Percentiles rank a stretch among this genome's conserved stretches.
phyloP scores from a whole-genome alignment of 2,329 filamentous ascomycete species.

The Aureobasidium sp. region DNA sequence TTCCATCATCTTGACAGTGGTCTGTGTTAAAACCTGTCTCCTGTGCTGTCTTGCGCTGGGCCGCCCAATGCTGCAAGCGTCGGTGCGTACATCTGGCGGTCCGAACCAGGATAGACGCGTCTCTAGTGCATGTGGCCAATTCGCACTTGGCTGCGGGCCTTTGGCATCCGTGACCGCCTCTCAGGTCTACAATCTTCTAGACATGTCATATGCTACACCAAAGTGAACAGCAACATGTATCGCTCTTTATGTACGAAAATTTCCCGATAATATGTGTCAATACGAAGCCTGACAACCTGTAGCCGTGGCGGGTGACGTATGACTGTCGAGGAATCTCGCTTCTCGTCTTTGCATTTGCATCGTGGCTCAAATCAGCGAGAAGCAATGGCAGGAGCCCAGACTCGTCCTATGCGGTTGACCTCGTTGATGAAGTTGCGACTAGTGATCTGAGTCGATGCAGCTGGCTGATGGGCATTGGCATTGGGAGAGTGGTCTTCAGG shows the following conservation, averaged over 20 bases:
- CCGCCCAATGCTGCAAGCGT: too few relatives aligned
- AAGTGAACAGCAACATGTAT: too few relatives aligned
- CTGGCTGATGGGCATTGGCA: constrained; percentile 35
- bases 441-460: constrained; percentile 58
- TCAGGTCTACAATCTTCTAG: not conserved
- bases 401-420: constrained; percentile 75
- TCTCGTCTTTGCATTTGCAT: not conserved
- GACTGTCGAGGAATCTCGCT: not conserved
- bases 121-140: not conserved
- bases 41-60: too few relatives aligned
- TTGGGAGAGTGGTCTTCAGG: constrained; percentile 72
- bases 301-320: not conserved
- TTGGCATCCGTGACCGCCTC: not conserved
- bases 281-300: not conserved
- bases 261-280: not conserved
- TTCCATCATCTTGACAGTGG: too few relatives aligned
- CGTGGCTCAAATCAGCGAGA: not conserved
- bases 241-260: too few relatives aligned
- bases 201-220: not conserved
- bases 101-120: too few relatives aligned
- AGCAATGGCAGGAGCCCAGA: constrained; percentile 65
- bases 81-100: too few relatives aligned
- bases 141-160: not conserved
- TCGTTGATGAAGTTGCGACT: constrained; percentile 74
- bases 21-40: too few relatives aligned